Evolutionary conservation across 768 basidiomycete species (phyloP).

Genomic region (Cystoderma amianthinum): DNA sequence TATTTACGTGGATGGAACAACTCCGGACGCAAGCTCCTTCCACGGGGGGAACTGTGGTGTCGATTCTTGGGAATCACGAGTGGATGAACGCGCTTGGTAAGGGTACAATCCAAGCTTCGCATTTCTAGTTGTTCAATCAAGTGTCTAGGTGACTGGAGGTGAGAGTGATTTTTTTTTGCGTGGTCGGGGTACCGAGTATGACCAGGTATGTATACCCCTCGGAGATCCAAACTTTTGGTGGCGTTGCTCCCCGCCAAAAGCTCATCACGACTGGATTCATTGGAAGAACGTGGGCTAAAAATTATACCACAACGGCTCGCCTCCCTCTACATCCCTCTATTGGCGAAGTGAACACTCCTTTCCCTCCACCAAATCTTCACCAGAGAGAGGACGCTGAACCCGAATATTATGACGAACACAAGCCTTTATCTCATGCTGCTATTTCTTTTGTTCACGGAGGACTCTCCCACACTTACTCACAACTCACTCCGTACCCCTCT

Average conservation of each 20-base stretch:
- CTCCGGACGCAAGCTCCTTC: slow-evolving; percentile 69
- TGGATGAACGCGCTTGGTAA: slow-evolving; percentile 87
- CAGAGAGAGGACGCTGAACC: slow-evolving; percentile 10
- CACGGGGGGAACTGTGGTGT: slow-evolving; percentile 67
- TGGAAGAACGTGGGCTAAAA: slow-evolving; percentile 76
- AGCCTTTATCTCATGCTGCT: slow-evolving; percentile 68
- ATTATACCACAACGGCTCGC: slow-evolving; percentile 78
- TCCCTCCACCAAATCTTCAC: slow-evolving; percentile 26
- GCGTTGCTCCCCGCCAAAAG: slow-evolving; percentile 61
- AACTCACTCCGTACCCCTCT: slow-evolving; percentile 77
- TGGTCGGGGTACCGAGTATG: too few relatives aligned
- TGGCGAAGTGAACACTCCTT: slow-evolving; percentile 61
- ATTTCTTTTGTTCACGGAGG: slow-evolving; percentile 95
- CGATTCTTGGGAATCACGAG: slow-evolving; percentile 91
- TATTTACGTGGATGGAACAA: slow-evolving; percentile 81
- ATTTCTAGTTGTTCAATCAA: neutral
- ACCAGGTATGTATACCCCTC: slow-evolving; percentile 70
- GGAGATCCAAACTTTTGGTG: slow-evolving; percentile 81
- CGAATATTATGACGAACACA: slow-evolving; percentile 13
- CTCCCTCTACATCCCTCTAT: slow-evolving; percentile 72
- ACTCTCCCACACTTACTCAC: slow-evolving; percentile 67
- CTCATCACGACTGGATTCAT: slow-evolving; percentile 72
- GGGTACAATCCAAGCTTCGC: slow-evolving; percentile 1
- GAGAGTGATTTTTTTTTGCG: too few relatives aligned
- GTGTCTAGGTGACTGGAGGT: slow-evolving; percentile 78